Conservation (phyloP, 1,284 basidiomycete species). For the Butyriboletus regius region DNA sequence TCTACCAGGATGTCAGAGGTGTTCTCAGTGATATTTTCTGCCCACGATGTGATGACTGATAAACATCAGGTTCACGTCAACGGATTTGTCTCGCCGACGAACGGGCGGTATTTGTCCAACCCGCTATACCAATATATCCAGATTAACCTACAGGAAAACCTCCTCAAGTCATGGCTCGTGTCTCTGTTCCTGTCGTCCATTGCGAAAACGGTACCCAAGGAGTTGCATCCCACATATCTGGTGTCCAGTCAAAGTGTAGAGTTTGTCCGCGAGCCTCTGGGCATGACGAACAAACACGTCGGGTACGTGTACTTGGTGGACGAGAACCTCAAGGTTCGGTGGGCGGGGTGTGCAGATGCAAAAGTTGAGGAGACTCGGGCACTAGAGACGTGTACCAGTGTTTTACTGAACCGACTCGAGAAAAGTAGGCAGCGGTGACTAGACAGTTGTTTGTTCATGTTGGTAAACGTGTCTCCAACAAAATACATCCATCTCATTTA, state of each 20-base stretch:
- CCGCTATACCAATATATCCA: conserved; percentile 76
- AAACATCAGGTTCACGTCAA: conserved; percentile 66
- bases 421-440: conserved; percentile 14
- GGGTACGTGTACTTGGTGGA: conserved; percentile 93
- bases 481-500: conserved; percentile 16
- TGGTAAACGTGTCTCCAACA: conserved; percentile 33
- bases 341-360: conserved; percentile 87
- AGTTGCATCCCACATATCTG: conserved; percentile 71
- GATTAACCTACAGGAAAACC: conserved; percentile 86
- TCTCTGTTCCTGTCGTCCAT: conserved; percentile 74
- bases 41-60: conserved; percentile 4
- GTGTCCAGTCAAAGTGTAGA: conserved; percentile 76
- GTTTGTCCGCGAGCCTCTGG: conserved; percentile 72
- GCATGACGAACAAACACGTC: conserved; percentile 83
- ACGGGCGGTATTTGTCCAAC: conserved; percentile 55
- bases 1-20: conserved; percentile 84
- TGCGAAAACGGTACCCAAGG: conserved; percentile 55
- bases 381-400: conserved; percentile 66
- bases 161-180: conserved; percentile 83
- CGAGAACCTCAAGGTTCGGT: conserved; percentile 75
- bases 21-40: conserved; percentile 37
- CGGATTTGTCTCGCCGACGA: conserved; percentile 62
- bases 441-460: conserved; percentile 31
- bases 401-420: conserved; percentile 58
- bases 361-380: conserved; percentile 65